Evolutionary conservation across 2,329 filamentous ascomycete genomes (phyloP).

Genomic region (Talaromyces atroroseus): DNA sequence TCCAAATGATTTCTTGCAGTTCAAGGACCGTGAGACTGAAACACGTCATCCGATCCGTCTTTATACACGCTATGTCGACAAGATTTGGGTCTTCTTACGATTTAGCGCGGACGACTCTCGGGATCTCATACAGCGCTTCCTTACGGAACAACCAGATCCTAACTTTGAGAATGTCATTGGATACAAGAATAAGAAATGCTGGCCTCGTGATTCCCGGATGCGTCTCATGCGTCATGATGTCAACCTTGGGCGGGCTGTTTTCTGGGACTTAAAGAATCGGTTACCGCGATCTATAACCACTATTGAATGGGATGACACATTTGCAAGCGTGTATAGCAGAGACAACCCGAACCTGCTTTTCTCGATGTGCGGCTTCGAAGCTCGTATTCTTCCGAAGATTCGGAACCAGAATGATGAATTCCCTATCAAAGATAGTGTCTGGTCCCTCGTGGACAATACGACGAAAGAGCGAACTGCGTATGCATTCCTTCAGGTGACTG

Average conservation of each 20-base stretch:
- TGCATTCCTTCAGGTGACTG: slow-evolving; percentile 94
- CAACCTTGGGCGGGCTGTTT: slow-evolving; percentile 92
- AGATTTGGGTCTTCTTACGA: slow-evolving; percentile 95
- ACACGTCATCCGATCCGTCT: slow-evolving; percentile 89
- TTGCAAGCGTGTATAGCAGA: slow-evolving; percentile 93
- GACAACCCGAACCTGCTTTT: slow-evolving; percentile 97
- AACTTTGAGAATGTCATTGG: slow-evolving; percentile 99
- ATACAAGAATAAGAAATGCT: slow-evolving; percentile 99
- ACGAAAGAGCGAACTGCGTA: slow-evolving; percentile 96
- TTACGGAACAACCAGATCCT: slow-evolving; percentile 96
- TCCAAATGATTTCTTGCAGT: slow-evolving; percentile 96
- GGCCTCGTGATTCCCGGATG: slow-evolving; percentile 97
- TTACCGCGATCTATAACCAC: slow-evolving; percentile 91
- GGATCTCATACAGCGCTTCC: slow-evolving; percentile 92
- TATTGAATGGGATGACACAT: slow-evolving; percentile 98
- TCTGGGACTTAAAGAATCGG: slow-evolving; percentile 98
- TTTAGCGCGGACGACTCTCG: slow-evolving; percentile 92
- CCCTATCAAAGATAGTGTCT: slow-evolving; percentile 94
- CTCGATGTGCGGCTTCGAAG: slow-evolving; percentile 97
- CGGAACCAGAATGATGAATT: slow-evolving; percentile 96
- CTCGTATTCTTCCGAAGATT: slow-evolving; percentile 90
- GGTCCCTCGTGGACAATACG: slow-evolving; percentile 93
- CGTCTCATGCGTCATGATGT: slow-evolving; percentile 98
- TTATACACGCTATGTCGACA: slow-evolving; percentile 97
- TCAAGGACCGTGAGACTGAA: slow-evolving; percentile 87